phyloP scores from a whole-genome alignment of 2,329 filamentous ascomycete species.

The Corinectria fuckeliana region DNA sequence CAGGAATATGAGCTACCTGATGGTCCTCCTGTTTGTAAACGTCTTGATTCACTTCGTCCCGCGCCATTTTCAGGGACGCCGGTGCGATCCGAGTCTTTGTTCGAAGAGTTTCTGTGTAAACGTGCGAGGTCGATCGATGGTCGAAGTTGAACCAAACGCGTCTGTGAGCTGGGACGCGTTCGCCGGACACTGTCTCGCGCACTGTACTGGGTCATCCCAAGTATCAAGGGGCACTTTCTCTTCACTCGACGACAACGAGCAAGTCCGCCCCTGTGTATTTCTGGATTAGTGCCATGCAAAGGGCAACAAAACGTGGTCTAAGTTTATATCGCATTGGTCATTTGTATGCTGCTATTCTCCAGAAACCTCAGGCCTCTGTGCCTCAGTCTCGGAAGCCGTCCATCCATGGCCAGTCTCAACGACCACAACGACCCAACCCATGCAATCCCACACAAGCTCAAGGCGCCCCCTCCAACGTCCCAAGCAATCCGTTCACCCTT shows the following conservation, averaged over 20 bases:
- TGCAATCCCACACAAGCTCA: constrained; percentile 15
- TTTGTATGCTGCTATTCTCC: constrained; percentile 37
- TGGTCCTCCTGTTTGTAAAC: constrained; percentile 52
- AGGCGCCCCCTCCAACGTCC: constrained; percentile 18
- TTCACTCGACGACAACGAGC: background rate
- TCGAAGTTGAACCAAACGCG: constrained; percentile 26
- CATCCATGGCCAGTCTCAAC: constrained; percentile 26
- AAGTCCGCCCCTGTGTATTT: too few relatives aligned
- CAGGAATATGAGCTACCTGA: constrained; percentile 43
- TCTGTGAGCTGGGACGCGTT: constrained; percentile 19
- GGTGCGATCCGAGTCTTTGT: background rate
- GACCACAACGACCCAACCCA: constrained; percentile 22
- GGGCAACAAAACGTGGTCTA: constrained; percentile 17
- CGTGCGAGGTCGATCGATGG: constrained; percentile 16
- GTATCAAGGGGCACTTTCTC: background rate
- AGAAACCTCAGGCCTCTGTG: constrained; percentile 29
- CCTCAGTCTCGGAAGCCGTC: constrained; percentile 26
- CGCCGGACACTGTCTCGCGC: constrained; percentile 17
- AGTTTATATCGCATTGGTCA: constrained; percentile 33
- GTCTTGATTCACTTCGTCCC: constrained; percentile 31
- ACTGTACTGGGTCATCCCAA: constrained; percentile 24
- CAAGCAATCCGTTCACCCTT: constrained; percentile 21
- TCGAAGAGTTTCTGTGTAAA: constrained; percentile 5
- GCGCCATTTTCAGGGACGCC: constrained; percentile 31
- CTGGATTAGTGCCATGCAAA: background rate